Base-by-base conservation (phyloP, 148 eudicot species). In the Fallopia convolvulus region DNA sequence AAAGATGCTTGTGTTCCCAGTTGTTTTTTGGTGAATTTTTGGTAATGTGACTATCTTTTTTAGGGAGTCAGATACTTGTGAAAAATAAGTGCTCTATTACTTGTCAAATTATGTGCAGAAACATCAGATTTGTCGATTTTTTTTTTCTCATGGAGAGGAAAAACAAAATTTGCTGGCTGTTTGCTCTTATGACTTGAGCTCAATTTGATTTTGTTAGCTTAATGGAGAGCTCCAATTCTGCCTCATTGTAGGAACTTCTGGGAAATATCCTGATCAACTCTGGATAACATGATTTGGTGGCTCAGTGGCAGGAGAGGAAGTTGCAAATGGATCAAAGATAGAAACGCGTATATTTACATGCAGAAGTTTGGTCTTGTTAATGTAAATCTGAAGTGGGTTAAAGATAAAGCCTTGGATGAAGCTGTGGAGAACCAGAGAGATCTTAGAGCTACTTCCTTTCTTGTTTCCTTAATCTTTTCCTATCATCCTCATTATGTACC, bases 371-470 rank as follows among this genome's bases (percentile, higher is more conserved):
- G 76, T 76, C 87, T 94, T 68, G 98, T 94, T 20, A 94, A 94
- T 70, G 84, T 90, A 40, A 92, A 88, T 87, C 84, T 92, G 60
- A 93, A 93, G 82, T 93, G 94, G 94, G 97, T 82, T 47, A 93
- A 93, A 80, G 98, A 93, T 79, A 78, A 72, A 74, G 86, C 76
- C 48, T 89, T 94, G 65, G 98, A 94, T 84, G 78, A 88, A 75
- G 88, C 83, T 39, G 92, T 94, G 46, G 79, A 87, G 26, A 82
- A 87, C 46, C 85, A 87, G 79, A 83, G 87, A 80, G 85, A 85
- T 17, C 93, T 92, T 70, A 92, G 83, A 80, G 90, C 96, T 13
- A 88, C 87, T 56, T 85, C 84, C 75, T 78, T 82, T 12, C 84
- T 88, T 42, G 80, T 93, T 53, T 90, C 89, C 44, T 81, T 91